These are phyloP conservation scores for Aquanectria penicillioides DNA, from an alignment of 2,329 filamentous ascomycete genomes.

Conservation along the genomic window DNA sequence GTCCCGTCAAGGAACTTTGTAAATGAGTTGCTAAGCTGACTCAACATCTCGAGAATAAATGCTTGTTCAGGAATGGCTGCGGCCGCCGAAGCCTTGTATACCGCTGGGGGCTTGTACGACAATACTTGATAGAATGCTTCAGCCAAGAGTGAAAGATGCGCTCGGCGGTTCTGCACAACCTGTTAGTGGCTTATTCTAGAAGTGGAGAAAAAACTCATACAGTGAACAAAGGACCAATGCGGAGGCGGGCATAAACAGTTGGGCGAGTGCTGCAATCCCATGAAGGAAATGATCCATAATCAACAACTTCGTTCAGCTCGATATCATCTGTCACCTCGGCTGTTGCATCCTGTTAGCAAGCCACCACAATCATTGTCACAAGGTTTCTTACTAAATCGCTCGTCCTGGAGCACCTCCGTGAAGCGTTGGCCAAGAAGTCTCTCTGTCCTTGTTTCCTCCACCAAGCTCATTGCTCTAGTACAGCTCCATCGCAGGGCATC, in stretches of 20 bases:
- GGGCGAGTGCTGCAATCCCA: constrained; percentile 51
- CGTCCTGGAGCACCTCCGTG: constrained; percentile 54
- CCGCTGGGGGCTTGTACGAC: constrained; percentile 57
- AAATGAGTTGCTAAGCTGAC: constrained; percentile 55
- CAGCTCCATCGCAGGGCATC: constrained; percentile 59
- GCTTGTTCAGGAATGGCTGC: constrained; percentile 54
- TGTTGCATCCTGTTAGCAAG: constrained; percentile 38
- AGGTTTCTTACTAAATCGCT: constrained; percentile 55
- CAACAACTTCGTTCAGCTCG: constrained; percentile 55
- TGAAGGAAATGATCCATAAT: constrained; percentile 63
- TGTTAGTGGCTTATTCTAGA: constrained; percentile 22
- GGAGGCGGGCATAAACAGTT: constrained; percentile 56
- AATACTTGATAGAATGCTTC: constrained; percentile 64
- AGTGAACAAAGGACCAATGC: constrained; percentile 62
- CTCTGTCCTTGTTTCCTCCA: constrained; percentile 61
- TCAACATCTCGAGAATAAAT: constrained; percentile 55
- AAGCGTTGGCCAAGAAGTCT: constrained; percentile 54
- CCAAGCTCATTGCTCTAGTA: constrained; percentile 61
- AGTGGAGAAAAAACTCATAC: constrained; percentile 47
- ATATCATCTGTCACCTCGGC: constrained; percentile 54
- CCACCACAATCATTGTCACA: rapidly evolving
- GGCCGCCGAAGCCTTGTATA: constrained; percentile 58
- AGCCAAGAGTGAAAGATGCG: constrained; percentile 58
- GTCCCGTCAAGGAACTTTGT: constrained; percentile 49
- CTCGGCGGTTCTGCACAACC: constrained; percentile 55